phyloP scores from a whole-genome alignment of 257 asterid genomes.

The Asclepias syriaca region DNA sequence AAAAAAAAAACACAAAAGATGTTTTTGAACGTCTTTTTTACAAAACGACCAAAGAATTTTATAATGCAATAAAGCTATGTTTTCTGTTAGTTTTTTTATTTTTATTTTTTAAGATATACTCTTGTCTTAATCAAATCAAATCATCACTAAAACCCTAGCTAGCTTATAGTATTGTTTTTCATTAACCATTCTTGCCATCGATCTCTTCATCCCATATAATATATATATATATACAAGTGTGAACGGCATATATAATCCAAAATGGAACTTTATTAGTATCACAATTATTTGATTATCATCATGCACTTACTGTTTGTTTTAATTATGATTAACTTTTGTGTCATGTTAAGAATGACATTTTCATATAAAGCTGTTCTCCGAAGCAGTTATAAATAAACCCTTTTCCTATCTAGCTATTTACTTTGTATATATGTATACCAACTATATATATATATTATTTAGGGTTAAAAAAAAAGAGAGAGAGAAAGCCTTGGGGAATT shows the following conservation, averaged over 20 bases:
- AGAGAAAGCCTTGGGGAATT: not conserved
- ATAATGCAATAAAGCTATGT: constrained; percentile 7
- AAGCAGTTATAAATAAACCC: not conserved
- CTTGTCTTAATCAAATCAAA: constrained; percentile 19
- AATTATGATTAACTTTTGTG: constrained; percentile 21
- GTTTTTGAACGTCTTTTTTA: not conserved
- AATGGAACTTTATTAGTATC: constrained; percentile 4
- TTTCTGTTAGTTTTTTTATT: not conserved
- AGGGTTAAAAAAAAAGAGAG: not conserved
- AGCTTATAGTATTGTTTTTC: no score
- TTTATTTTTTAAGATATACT: not conserved
- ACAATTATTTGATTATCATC: not conserved
- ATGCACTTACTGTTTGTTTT: constrained; percentile 9
- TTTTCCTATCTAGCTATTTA: not conserved
- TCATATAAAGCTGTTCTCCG: not conserved
- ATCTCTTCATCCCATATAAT: not conserved
- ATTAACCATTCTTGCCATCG: constrained; percentile 11
- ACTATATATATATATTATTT: not conserved
- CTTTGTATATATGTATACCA: not conserved
- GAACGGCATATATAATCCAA: constrained; percentile 16
- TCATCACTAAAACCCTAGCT: not conserved
- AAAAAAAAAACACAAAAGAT: not conserved
- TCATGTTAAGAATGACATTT: not conserved
- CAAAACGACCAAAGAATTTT: not conserved
- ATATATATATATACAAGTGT: constrained; percentile 11